These are phyloP conservation scores for Bisporella sp. DNA, from an alignment of 2,329 filamentous ascomycete species.

Conservation along the genomic window DNA sequence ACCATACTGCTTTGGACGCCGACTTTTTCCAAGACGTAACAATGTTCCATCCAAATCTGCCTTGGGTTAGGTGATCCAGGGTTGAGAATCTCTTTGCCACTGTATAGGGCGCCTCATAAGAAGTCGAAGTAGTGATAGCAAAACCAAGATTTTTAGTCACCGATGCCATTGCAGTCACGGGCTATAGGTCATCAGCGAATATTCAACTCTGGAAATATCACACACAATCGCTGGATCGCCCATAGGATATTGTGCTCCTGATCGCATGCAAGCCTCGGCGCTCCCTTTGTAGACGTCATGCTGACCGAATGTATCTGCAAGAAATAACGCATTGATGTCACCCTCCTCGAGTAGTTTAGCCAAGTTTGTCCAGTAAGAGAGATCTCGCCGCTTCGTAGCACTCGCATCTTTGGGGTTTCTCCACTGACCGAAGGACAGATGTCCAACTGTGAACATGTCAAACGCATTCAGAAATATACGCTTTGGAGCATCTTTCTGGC, in stretches of 20 bases:
- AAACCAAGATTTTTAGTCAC: conserved; percentile 58
- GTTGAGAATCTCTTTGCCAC: conserved; percentile 57
- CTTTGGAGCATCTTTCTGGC: conserved; percentile 20
- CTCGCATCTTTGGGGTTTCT: conserved; percentile 57
- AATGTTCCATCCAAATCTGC: conserved; percentile 42
- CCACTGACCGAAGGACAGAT: conserved; percentile 48
- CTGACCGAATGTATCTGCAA: conserved; percentile 55
- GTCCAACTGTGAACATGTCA: conserved; percentile 42
- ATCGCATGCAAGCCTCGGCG: conserved; percentile 48
- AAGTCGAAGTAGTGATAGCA: conserved; percentile 58
- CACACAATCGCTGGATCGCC: conserved; percentile 47
- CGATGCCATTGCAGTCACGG: conserved; percentile 60
- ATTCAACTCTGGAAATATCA: no score
- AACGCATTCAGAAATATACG: conserved; percentile 41
- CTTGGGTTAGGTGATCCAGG: conserved; percentile 57
- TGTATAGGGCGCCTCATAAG: conserved; percentile 63
- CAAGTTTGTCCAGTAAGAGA: conserved; percentile 54
- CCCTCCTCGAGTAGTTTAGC: conserved; percentile 51
- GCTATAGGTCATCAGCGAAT: conserved; percentile 22
- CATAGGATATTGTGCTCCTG: conserved; percentile 62
- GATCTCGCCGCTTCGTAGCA: conserved; percentile 45
- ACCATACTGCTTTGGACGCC: conserved; percentile 56
- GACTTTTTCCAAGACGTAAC: conserved; percentile 55
- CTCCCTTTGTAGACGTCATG: conserved; percentile 59
- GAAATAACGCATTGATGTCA: conserved; percentile 59